These are phyloP conservation scores for Wallacemonas rigidus DNA, from an alignment of 208 protist species.

Conservation along the genomic window DNA sequence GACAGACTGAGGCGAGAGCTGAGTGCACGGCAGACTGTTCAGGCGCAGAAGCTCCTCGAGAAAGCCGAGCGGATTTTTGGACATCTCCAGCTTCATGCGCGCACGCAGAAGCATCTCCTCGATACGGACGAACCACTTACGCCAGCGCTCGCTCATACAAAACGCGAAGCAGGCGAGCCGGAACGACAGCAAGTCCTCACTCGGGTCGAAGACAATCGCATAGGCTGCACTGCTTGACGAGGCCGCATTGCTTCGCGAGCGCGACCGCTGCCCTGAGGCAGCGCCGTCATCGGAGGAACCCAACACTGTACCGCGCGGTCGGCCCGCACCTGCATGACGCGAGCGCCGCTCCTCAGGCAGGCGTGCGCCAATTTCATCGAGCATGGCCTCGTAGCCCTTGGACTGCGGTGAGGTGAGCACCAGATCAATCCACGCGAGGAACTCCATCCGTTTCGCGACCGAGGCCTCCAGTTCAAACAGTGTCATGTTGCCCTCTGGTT, in stretches of 20 bases:
- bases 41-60: constrained; percentile 69
- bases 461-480: constrained; percentile 84
- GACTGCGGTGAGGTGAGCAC: constrained; percentile 62
- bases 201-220: constrained; percentile 66
- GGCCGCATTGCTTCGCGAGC: constrained; percentile 30
- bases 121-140: constrained; percentile 81
- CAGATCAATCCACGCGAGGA: constrained; percentile 86
- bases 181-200: constrained; percentile 85
- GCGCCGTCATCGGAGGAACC: constrained; percentile 30
- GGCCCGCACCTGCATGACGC: constrained; percentile 17
- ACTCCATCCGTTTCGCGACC: constrained; percentile 89
- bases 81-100: constrained; percentile 65
- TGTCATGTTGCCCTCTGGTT: constrained; percentile 60
- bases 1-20: constrained; percentile 52
- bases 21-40: constrained; percentile 73
- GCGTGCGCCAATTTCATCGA: constrained; percentile 67
- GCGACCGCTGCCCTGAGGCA: constrained; percentile 31
- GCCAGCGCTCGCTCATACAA: constrained; percentile 90
- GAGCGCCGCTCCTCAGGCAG: constrained; percentile 70
- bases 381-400: constrained; percentile 54
- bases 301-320: constrained; percentile 18
- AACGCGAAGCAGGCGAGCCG: constrained; percentile 86
- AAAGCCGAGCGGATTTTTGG: constrained; percentile 67
- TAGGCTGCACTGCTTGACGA: constrained; percentile 10
- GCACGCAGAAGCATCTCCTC: constrained; percentile 88